Conservation (phyloP, 2,329 filamentous ascomycete genomes). For the Capronia epimyces region DNA sequence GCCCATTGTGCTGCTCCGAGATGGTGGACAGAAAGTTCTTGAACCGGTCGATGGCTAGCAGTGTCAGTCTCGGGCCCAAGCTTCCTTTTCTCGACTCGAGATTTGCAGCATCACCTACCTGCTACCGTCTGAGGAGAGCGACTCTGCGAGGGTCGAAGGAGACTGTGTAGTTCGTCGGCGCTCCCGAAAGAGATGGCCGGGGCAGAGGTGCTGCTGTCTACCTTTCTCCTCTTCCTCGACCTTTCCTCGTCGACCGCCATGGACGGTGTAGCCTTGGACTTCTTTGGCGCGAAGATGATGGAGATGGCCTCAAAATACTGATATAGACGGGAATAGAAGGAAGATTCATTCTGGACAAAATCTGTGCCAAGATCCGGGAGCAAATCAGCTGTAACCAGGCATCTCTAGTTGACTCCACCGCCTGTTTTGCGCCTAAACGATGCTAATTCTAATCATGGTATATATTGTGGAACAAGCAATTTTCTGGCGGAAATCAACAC, state of each 20-base stretch:
- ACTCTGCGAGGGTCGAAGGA: constrained; percentile 65
- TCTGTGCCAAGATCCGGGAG: background rate
- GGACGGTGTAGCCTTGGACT: background rate
- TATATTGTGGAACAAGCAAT: too few relatives aligned
- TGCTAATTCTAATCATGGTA: too few relatives aligned
- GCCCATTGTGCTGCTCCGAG: constrained; percentile 34
- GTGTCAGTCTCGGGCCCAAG: constrained; percentile 1
- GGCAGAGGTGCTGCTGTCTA: constrained; percentile 30
- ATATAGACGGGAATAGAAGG: background rate
- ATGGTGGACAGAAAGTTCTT: constrained; percentile 42
- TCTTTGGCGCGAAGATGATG: background rate
- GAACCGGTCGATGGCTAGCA: constrained; percentile 40
- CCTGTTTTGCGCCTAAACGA: too few relatives aligned
- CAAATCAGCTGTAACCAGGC: background rate
- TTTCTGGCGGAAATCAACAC: background rate
- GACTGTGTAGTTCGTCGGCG: constrained; percentile 60
- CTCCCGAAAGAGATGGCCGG: constrained; percentile 35
- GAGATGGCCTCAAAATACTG: background rate
- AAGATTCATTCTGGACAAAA: background rate
- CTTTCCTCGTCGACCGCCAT: constrained; percentile 8
- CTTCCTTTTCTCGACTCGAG: background rate
- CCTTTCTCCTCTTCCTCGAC: constrained; percentile 37
- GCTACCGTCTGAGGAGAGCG: constrained; percentile 52
- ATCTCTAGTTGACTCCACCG: background rate
- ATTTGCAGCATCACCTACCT: constrained; percentile 56